Evolutionary conservation across 164 flowering plant genomes (phyloP).

Genomic region (Warburgia ugandensis): DNA sequence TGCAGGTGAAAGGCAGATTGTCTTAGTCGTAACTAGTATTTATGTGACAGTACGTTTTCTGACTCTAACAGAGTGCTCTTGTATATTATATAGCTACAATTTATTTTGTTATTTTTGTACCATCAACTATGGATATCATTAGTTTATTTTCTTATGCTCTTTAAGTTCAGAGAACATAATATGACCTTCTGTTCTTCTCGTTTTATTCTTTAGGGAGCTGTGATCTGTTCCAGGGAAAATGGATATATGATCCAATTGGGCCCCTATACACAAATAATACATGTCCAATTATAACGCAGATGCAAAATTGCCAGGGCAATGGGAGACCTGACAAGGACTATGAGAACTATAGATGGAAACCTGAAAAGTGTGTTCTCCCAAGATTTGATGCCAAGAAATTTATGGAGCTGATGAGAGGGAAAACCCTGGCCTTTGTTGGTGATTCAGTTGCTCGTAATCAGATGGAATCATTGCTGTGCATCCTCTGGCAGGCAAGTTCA

Average conservation of each 20-base stretch:
- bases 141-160: too few species aligned
- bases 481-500: slow-evolving; percentile 78
- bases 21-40: too few species aligned
- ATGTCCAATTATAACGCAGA: slow-evolving; percentile 86
- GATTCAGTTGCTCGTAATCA: slow-evolving; percentile 98
- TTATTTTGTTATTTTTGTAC: too few species aligned
- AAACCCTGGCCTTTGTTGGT: slow-evolving; percentile 87
- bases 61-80: too few species aligned
- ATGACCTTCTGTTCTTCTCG: too few species aligned
- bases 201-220: slow-evolving; percentile 59
- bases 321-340: slow-evolving; percentile 95
- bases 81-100: too few species aligned
- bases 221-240: slow-evolving; percentile 71
- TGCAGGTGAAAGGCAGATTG: too few species aligned
- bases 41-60: too few species aligned
- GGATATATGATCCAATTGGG: slow-evolving; percentile 67
- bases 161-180: too few species aligned
- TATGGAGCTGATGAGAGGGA: slow-evolving; percentile 85
- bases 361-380: slow-evolving; percentile 74
- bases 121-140: too few species aligned
- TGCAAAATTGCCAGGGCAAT: slow-evolving; percentile 95
- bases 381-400: slow-evolving; percentile 75
- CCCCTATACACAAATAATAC: slow-evolving; percentile 77
- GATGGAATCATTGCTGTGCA: slow-evolving; percentile 89
- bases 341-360: slow-evolving; percentile 94